phyloP scores from a whole-genome alignment of 192 early-diverging fungal genomes.

The Chytriomyces confervae region DNA sequence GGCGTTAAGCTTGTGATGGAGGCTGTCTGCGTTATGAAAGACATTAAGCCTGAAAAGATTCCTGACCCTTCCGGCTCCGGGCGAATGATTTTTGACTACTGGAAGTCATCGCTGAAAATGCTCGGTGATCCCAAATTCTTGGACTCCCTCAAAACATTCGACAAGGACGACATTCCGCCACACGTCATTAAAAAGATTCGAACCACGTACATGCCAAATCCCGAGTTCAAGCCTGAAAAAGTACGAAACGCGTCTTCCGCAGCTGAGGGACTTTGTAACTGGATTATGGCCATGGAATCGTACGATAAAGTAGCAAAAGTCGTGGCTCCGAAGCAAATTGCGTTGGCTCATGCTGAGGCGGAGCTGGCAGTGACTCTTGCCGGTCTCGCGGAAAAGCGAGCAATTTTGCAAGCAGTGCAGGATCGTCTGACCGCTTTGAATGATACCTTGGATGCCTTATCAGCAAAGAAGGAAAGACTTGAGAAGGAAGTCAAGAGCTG shows the following conservation, averaged over 20 bases:
- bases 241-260: slow-evolving; percentile 68
- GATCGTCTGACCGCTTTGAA: slow-evolving; percentile 62
- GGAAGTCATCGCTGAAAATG: slow-evolving; percentile 66
- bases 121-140: slow-evolving; percentile 64
- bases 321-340: slow-evolving; percentile 67
- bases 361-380: slow-evolving; percentile 64
- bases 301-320: slow-evolving; percentile 68
- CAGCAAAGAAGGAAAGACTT: slow-evolving; percentile 61
- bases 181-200: slow-evolving; percentile 67
- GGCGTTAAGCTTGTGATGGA: slow-evolving; percentile 71
- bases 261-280: slow-evolving; percentile 66
- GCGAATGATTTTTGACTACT: slow-evolving; percentile 69
- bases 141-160: slow-evolving; percentile 58
- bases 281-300: slow-evolving; percentile 69
- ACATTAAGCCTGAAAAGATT: slow-evolving; percentile 67
- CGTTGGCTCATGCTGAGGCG: slow-evolving; percentile 58
- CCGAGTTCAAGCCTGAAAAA: slow-evolving; percentile 70
- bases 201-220: slow-evolving; percentile 62
- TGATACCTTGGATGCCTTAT: slow-evolving; percentile 55
- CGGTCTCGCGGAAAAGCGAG: slow-evolving; percentile 62
- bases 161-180: slow-evolving; percentile 67
- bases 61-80: slow-evolving; percentile 69
- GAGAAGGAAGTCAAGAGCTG: slow-evolving; percentile 66
- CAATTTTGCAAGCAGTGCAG: slow-evolving; percentile 57
- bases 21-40: slow-evolving; percentile 70